A percentile compares a stretch with the other conserved stretches of the same genome.
Evolutionary conservation across 2,329 filamentous ascomycete genomes (phyloP).

Genomic region (Huntiella moniliformis): DNA sequence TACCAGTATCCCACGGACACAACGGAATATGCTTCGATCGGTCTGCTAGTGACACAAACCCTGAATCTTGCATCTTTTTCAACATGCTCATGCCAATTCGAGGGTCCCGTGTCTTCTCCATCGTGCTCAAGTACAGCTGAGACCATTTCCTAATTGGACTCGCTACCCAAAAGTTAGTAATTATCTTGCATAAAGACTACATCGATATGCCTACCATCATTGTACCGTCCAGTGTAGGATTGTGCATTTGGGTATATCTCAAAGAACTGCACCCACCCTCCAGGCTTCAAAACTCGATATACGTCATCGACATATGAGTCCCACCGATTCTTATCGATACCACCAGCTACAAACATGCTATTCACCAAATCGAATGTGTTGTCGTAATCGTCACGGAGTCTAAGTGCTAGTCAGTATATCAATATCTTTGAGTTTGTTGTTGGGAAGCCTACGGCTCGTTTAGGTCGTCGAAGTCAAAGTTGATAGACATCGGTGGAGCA

Average conservation of each 20-base stretch:
- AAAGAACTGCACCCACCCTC: constrained; percentile 77
- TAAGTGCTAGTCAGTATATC: constrained; percentile 14
- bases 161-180: not conserved
- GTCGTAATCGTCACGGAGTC: constrained; percentile 38
- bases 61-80: constrained; percentile 38
- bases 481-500: constrained; percentile 44
- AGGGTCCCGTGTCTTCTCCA: constrained; percentile 47
- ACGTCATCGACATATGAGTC: constrained; percentile 58
- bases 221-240: constrained; percentile 65
- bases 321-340: constrained; percentile 59
- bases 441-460: constrained; percentile 36
- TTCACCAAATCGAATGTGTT: constrained; percentile 71
- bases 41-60: constrained; percentile 49
- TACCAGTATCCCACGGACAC: constrained; percentile 51
- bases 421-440: not conserved
- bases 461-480: constrained; percentile 54
- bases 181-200: not conserved
- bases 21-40: constrained; percentile 48
- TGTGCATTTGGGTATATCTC: constrained; percentile 75
- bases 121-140: constrained; percentile 38
- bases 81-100: constrained; percentile 42
- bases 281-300: constrained; percentile 47
- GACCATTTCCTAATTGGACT: constrained; percentile 48
- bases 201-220: constrained; percentile 28
- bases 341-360: constrained; percentile 52